Percentiles rank a stretch among this genome's conserved stretches.
Conservation (phyloP, 768 basidiomycete genomes). For the Chalciporus piperatus region DNA sequence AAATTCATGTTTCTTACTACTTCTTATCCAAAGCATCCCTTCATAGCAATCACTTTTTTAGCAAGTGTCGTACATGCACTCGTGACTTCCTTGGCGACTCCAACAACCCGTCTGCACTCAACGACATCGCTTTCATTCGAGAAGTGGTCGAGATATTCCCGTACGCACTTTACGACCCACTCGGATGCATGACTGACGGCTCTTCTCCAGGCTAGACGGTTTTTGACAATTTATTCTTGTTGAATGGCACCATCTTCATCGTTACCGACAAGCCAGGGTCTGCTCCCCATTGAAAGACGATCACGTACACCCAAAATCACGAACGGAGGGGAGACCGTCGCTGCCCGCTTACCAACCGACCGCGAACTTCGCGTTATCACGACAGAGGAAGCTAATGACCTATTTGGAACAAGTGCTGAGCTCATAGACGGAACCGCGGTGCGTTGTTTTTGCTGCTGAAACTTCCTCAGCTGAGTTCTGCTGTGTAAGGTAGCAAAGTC, state of each 20-base stretch:
- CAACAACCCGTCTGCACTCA: constrained; percentile 91
- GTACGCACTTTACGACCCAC: constrained; percentile 32
- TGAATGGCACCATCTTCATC: constrained; percentile 79
- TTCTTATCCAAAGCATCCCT: constrained; percentile 95
- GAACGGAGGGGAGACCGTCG: constrained; percentile 53
- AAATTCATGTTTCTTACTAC: constrained; percentile 17
- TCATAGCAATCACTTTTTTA: constrained; percentile 94
- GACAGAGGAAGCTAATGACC: constrained; percentile 55
- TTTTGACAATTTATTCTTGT: constrained; percentile 77
- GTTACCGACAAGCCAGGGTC: constrained; percentile 69
- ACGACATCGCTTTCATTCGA: constrained; percentile 85
- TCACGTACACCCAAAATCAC: constrained; percentile 70
- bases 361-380: constrained; percentile 77
- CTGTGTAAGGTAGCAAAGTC: constrained; percentile 87
- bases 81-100: constrained; percentile 93
- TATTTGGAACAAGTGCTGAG: constrained; percentile 74
- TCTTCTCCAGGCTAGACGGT: constrained; percentile 76
- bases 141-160: constrained; percentile 99
- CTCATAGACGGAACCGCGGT: constrained; percentile 78
- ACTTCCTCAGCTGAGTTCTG: neutral
- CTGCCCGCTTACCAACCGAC: constrained; percentile 67
- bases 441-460: constrained; percentile 15
- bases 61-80: constrained; percentile 91
- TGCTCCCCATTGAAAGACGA: constrained; percentile 62
- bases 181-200: neutral